These are phyloP conservation scores for Rasamsonia emersonii DNA, from an alignment of 2,329 filamentous ascomycete species.

Conservation along the genomic window DNA sequence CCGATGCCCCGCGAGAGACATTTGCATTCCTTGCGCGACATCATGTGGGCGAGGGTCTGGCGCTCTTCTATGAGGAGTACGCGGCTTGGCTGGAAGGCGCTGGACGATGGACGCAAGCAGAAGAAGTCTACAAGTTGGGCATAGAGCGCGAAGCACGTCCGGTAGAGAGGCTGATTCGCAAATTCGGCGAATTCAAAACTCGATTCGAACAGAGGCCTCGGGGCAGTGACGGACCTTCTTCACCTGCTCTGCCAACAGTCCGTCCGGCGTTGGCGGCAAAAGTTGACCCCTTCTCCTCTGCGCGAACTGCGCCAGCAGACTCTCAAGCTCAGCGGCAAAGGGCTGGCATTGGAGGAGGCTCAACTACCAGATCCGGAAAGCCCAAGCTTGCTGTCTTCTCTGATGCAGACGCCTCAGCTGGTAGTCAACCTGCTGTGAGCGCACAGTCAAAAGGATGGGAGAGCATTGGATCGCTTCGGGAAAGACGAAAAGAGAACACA, in stretches of 20 bases:
- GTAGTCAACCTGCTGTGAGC: slow-evolving; percentile 47
- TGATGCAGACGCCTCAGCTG: slow-evolving; percentile 56
- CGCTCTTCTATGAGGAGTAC: slow-evolving; percentile 95
- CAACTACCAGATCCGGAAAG: slow-evolving; percentile 57
- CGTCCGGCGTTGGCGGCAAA: slow-evolving; percentile 79
- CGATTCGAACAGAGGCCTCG: slow-evolving; percentile 61
- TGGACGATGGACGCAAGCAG: slow-evolving; percentile 78
- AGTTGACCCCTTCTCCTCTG: slow-evolving; percentile 64
- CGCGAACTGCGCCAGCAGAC: slow-evolving; percentile 46
- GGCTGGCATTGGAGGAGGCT: slow-evolving; percentile 38
- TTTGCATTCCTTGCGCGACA: slow-evolving; percentile 89
- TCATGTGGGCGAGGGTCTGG: slow-evolving; percentile 74
- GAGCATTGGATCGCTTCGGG: slow-evolving; percentile 73
- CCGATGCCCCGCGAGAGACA: slow-evolving; percentile 83
- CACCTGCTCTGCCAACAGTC: slow-evolving; percentile 75
- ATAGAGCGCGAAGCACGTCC: slow-evolving; percentile 84
- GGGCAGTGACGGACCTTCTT: slow-evolving; percentile 59
- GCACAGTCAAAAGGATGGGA: slow-evolving; percentile 72
- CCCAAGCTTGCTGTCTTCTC: slow-evolving; percentile 88
- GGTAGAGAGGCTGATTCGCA: slow-evolving; percentile 69
- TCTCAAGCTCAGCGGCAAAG: slow-evolving; percentile 56
- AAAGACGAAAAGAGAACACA: slow-evolving; percentile 89
- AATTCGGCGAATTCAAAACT: slow-evolving; percentile 85
- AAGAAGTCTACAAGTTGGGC: slow-evolving; percentile 86
- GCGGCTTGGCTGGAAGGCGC: slow-evolving; percentile 83